Conservation (phyloP, 148 eudicot genomes). For the Camellia sinensis region DNA sequence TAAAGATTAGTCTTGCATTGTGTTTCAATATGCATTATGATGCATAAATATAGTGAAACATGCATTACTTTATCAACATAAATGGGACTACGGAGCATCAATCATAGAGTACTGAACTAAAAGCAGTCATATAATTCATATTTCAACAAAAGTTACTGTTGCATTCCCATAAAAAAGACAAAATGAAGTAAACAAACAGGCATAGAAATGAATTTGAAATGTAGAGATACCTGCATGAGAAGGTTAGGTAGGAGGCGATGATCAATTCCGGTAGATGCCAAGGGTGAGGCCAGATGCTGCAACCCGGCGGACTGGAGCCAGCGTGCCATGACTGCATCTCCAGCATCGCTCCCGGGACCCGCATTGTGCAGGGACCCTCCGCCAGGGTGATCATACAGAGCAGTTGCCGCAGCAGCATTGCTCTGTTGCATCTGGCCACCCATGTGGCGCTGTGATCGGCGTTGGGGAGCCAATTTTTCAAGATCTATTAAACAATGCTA, state of each 20-base stretch:
- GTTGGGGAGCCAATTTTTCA: constrained; percentile 94
- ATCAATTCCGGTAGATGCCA: constrained; percentile 65
- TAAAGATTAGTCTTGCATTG: neutral
- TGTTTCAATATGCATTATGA: neutral
- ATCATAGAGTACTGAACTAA: neutral
- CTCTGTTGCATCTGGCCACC: constrained; percentile 99
- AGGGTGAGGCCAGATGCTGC: constrained; percentile 99
- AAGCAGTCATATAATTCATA: neutral
- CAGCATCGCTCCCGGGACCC: constrained; percentile 63
- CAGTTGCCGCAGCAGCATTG: constrained; percentile 67
- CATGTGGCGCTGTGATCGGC: constrained; percentile 98
- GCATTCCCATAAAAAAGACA: neutral
- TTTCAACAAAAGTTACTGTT: neutral
- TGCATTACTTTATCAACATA: neutral
- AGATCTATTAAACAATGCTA: constrained; percentile 45
- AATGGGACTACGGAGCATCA: neutral
- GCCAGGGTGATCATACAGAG: constrained; percentile 87
- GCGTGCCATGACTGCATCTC: constrained; percentile 98
- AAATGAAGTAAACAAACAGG: neutral
- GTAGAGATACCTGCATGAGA: constrained; percentile 77
- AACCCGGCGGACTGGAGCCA: constrained; percentile 99
- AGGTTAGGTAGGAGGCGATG: constrained; percentile 61
- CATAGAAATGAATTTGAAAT: neutral
- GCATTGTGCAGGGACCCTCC: constrained; percentile 46
- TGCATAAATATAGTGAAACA: neutral